These are phyloP conservation scores for Xerocomellus amylosporus DNA, from an alignment of 768 basidiomycete species.

Conservation along the genomic window DNA sequence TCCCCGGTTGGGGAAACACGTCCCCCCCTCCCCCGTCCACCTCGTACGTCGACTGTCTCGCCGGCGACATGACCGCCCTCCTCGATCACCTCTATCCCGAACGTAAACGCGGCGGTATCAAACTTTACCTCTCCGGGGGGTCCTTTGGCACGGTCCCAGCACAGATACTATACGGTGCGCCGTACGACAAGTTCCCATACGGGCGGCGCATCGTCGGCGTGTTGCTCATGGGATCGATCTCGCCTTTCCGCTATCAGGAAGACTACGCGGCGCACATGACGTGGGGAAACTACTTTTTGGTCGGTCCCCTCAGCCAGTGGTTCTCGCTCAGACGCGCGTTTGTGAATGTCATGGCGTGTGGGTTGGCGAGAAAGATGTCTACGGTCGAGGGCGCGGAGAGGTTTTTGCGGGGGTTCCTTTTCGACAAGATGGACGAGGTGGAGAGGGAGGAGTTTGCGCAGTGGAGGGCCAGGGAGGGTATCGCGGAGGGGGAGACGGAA, in stretches of 20 bases:
- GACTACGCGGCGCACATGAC: conserved; percentile 46
- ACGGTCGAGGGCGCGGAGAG: conserved; percentile 40
- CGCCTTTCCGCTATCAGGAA: conserved; percentile 46
- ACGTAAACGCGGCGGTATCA: conserved; percentile 36
- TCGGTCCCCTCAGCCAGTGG: conserved; percentile 44
- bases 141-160: conserved; percentile 54
- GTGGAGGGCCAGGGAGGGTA: conserved; percentile 42
- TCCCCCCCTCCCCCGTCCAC: conserved; percentile 37
- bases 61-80: conserved; percentile 44
- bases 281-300: conserved; percentile 44
- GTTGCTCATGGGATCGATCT: conserved; percentile 45
- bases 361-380: conserved; percentile 36
- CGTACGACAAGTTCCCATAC: conserved; percentile 50
- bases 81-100: conserved; percentile 51
- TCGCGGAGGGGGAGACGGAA: conserved; percentile 44
- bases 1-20: conserved; percentile 59
- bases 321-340: conserved; percentile 40
- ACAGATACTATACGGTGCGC: conserved; percentile 54
- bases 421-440: conserved; percentile 40
- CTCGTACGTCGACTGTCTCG: conserved; percentile 42
- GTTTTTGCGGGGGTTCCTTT: conserved; percentile 38
- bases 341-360: conserved; percentile 31
- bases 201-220: conserved; percentile 46
- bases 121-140: conserved; percentile 50
- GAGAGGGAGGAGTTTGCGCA: conserved; percentile 33